phyloP scores from a whole-genome alignment of 2,329 filamentous ascomycete genomes.

The Dendrostoma leiphaemia region DNA sequence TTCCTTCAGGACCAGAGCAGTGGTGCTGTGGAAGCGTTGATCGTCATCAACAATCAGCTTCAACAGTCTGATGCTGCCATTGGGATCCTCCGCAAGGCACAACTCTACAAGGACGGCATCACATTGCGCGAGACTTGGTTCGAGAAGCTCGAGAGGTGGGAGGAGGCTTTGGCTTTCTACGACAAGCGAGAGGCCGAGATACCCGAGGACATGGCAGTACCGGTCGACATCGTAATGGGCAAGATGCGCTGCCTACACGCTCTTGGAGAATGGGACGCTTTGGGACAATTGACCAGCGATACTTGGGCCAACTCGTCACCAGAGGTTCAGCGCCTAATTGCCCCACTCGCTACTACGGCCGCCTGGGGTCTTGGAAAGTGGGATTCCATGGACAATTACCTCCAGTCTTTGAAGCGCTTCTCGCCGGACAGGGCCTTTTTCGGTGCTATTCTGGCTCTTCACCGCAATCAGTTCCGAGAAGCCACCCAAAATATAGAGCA shows the following conservation, averaged over 20 bases:
- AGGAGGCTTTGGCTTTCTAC: constrained; percentile 91
- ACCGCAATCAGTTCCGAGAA: constrained; percentile 93
- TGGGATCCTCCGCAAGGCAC: constrained; percentile 92
- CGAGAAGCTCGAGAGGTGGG: constrained; percentile 97
- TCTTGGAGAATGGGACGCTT: constrained; percentile 92
- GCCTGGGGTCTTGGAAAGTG: constrained; percentile 97
- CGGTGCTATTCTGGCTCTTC: constrained; percentile 89
- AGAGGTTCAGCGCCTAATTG: constrained; percentile 87
- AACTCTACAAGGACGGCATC: constrained; percentile 89
- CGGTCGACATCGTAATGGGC: constrained; percentile 96
- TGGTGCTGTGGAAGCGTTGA: constrained; percentile 91
- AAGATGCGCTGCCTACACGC: constrained; percentile 99
- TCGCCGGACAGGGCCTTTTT: constrained; percentile 98
- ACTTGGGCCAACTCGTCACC: constrained; percentile 89
- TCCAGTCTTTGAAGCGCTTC: constrained; percentile 89
- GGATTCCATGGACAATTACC: constrained; percentile 97
- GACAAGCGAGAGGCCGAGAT: constrained; percentile 78
- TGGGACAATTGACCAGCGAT: constrained; percentile 84
- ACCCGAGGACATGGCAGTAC: constrained; percentile 52
- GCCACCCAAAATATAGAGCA: constrained; percentile 87
- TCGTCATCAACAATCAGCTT: constrained; percentile 98
- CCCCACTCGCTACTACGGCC: constrained; percentile 88
- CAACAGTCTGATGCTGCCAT: constrained; percentile 99
- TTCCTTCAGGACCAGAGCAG: constrained; percentile 97
- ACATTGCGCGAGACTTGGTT: constrained; percentile 98